These are phyloP conservation scores for Triticum monococcum DNA, from an alignment of 176 grass and related monocot species.

Conservation along the genomic window DNA sequence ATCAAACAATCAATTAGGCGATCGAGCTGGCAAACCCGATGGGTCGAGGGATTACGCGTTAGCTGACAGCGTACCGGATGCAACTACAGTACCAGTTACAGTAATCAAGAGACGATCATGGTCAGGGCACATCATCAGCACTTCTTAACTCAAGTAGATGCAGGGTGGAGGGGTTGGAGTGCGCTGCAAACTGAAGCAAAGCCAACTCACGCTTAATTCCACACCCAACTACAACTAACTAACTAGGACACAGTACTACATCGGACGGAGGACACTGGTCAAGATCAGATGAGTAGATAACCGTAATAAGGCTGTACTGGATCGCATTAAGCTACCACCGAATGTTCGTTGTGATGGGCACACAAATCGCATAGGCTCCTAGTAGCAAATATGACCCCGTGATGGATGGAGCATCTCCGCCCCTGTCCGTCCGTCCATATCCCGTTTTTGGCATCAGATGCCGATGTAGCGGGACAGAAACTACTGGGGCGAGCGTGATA, in stretches of 20 bases:
- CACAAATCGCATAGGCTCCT: not conserved
- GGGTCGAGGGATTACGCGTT: not conserved
- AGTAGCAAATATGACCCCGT: not conserved
- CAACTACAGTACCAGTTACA: not conserved
- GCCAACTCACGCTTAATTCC: not conserved
- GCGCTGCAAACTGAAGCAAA: constrained; percentile 24
- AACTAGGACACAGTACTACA: not conserved
- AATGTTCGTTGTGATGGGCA: not conserved
- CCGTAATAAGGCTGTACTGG: not conserved
- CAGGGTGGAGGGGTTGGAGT: not conserved
- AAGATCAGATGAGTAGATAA: not conserved
- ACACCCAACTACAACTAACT: not conserved
- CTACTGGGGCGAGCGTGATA: not conserved
- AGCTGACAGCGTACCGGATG: not conserved
- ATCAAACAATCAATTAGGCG: not conserved
- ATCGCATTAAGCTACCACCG: not conserved
- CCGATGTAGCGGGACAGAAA: not conserved
- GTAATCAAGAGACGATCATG: not conserved
- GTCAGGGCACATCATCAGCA: not conserved
- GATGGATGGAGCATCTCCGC: not conserved
- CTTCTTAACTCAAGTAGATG: not conserved
- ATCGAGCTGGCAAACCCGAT: not conserved
- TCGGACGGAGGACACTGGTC: not conserved
- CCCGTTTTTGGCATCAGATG: not conserved
- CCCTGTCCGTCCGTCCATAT: not conserved